Conservation (phyloP, 352 stramenopile genomes). For the Phytophthora europaea region DNA sequence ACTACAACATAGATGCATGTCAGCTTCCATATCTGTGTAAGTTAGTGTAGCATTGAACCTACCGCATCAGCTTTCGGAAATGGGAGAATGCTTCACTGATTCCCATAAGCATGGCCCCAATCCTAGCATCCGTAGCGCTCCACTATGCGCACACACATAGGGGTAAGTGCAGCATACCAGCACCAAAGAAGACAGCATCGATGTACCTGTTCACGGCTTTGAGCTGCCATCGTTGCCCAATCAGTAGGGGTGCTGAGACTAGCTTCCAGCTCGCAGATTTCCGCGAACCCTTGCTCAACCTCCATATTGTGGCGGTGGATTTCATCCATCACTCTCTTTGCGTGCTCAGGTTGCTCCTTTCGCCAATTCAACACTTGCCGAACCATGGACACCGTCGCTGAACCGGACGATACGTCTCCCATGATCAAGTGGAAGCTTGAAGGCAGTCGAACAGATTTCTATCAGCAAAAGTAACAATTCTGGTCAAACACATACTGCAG, state of each 20-base stretch:
- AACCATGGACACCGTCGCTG: conserved; percentile 89
- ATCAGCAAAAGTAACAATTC: conserved; percentile 3
- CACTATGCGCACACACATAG: conserved; percentile 48
- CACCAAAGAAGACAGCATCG: background rate
- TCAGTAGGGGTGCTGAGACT: conserved; percentile 9
- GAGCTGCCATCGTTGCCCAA: conserved; percentile 32
- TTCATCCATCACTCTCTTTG: conserved; percentile 40
- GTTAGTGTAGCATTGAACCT: background rate
- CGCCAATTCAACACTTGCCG: conserved; percentile 73
- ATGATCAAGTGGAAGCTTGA: conserved; percentile 91
- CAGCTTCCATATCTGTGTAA: background rate
- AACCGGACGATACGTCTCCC: conserved; percentile 96
- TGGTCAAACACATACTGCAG: background rate
- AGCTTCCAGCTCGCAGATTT: conserved; percentile 40
- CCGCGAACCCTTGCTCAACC: conserved; percentile 42
- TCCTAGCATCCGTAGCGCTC: conserved; percentile 32
- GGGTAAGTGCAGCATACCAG: background rate
- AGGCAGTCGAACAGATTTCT: conserved; percentile 77
- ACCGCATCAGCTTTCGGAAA: conserved; percentile 88
- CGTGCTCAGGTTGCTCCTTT: conserved; percentile 42
- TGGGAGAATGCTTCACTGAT: conserved; percentile 82
- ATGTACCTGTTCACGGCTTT: conserved; percentile 39
- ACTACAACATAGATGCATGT: conserved; percentile 28
- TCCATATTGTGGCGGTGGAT: conserved; percentile 49
- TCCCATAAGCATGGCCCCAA: conserved; percentile 59